Base-by-base conservation (phyloP, 257 asterid genomes). In the Solanum sejunctum region DNA sequence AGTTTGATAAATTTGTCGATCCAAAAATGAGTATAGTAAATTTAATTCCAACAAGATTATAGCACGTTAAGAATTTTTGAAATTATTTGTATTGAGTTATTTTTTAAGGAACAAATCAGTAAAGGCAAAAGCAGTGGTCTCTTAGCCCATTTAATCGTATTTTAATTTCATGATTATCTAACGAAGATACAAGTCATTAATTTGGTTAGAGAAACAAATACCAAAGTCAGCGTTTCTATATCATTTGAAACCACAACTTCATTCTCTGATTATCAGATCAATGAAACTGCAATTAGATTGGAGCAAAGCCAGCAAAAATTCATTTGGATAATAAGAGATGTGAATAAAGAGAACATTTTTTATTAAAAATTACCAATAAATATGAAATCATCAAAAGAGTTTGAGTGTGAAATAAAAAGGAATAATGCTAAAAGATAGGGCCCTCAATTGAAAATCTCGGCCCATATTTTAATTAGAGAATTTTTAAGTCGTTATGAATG, bases 401-500 rank as follows among this genome's bases (percentile, higher is more conserved):
- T 28, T 28, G 2, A 28, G 32, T 32, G 36, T 0, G 0, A 32
- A 32, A 32, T 3, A 2, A 3, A 32, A 32, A 32, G 36, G 36
- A 32, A 32, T 32, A 32, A 32, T 32, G 36, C 36, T 32, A 41
- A 41, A 7, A n/a, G 92, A 88, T 7, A 91, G 93, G 93, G 93
- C 90, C 7, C 93, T 93, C 95, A 91, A 64, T 57, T 91, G 84
- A 91, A 91, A 73, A 89, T 92, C 3, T 32, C 91, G 47, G 89
- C 90, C 0, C 93, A 91, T 12, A 2, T 73, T 1, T 83, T 90
- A 4, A 87, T 86, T 0, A 93, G 93, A 0, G 93, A 92, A 20
- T 32, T 92, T 91, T 61, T 75, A 88, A 91, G 93, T 54, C 95
- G 91, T 57, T 92, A 93, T 20, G 93, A 92, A 1, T 89, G 93